Base-by-base conservation (phyloP, 306 rosid species). In the Quercus rubra region DNA sequence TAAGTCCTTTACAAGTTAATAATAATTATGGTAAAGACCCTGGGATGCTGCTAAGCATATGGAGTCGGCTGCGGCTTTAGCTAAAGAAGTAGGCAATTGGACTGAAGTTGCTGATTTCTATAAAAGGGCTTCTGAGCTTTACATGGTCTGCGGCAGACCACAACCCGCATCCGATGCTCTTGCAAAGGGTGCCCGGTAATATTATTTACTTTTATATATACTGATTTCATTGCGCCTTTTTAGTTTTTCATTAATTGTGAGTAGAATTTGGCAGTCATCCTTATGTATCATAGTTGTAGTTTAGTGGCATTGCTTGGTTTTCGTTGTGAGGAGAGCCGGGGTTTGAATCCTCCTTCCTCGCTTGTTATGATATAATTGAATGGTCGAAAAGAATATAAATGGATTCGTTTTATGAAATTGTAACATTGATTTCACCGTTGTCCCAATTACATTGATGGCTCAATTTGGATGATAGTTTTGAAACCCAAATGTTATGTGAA, bases 21-120 rank as follows among this genome's bases (percentile, higher is more conserved):
- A 41, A 49, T 10, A 49, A 49, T 49, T 11, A 13, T 10, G 15
- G 15, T 49, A 49, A 72, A 95, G 99, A 86, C 98, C 96, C 64
- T 93, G 99, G 99, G 98, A 95, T 78, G 97, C 99, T 20, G 98
- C 99, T 75, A 93, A 90, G 86, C 98, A 90, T 83, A 92, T 95
- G 97, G 99, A 95, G 85, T 92, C 99, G 79, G 98, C 99, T 2
- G 98, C 90, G 71, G 92, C 87, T 82, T 84, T 90, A 61, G 99
- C 97, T 23, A 95, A 95, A 88, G 99, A 95, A 54, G 81, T 95
- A 56, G 82, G 94, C 12, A 79, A 91, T 51, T 91, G 91, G 94
- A 89, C 25, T 74, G 99, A 95, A 89, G 98, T 87, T 68, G 88
- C 71, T 52, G 99, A 95, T 69, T 95, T 95, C 79, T 95, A 87